Percentiles rank a stretch among this genome's conserved stretches.
phyloP scores from a whole-genome alignment of 163 green algal species.

The Chloroidium sp. region DNA sequence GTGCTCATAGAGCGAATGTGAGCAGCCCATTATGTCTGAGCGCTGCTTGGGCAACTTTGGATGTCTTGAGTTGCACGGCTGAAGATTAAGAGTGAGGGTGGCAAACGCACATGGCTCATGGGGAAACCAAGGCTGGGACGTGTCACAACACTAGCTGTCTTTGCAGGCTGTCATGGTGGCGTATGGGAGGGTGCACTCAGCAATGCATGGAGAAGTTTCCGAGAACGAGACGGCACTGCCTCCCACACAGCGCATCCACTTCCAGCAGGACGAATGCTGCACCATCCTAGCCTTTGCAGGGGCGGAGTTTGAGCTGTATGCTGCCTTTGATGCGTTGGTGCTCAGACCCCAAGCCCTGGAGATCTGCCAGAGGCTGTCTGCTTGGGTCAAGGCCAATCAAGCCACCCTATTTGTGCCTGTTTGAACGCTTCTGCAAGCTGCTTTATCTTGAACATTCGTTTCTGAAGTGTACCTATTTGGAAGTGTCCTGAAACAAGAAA shows the following conservation, averaged over 20 bases:
- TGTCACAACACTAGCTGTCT: no score
- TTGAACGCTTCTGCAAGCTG: background rate
- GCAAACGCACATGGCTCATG: no score
- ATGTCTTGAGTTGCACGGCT: background rate
- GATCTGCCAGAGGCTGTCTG: constrained; percentile 14
- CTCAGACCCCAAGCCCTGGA: constrained; percentile 1
- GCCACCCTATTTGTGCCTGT: constrained; percentile 17
- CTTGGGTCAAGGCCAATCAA: constrained; percentile 20
- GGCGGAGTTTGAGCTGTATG: constrained; percentile 24
- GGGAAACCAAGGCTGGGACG: no score
- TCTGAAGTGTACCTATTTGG: no score
- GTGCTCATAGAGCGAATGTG: no score
- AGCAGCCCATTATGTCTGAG: no score
- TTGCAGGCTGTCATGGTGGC: constrained; percentile 11
- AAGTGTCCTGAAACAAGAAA: no score
- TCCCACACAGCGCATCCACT: constrained; percentile 7
- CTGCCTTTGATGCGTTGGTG: constrained; percentile 15
- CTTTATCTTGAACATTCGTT: no score
- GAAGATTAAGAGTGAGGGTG: background rate
- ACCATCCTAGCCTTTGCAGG: constrained; percentile 12
- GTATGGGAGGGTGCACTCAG: constrained; percentile 13
- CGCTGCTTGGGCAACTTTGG: no score
- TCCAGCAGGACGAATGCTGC: background rate
- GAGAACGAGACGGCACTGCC: background rate
- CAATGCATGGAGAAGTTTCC: background rate